Base-by-base conservation (phyloP, 2,329 filamentous ascomycete species). In the Cytospora schulzeri region DNA sequence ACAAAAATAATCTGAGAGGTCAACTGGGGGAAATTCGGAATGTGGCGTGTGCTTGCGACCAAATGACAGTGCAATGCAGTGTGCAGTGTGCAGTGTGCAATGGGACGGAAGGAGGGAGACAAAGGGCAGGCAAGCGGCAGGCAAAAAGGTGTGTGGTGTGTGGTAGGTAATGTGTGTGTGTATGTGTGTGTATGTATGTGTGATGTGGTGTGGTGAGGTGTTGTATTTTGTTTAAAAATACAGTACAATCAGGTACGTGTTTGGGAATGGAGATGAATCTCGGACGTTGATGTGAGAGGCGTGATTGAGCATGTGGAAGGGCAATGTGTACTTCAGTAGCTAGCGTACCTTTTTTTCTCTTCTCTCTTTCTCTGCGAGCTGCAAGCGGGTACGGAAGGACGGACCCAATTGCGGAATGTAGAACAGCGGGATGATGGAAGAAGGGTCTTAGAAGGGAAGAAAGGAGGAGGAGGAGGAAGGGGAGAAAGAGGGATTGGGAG, bases 331-430 rank as follows among this genome's bases (percentile, higher is more conserved):
- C 9, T 35, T 35, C 33, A 35, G 33, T 38, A 45, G 22, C 60
- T 38, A 45, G 22, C 60, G 29, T 62, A 62, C 60, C 60, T 62
- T 62, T 41, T 55, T 50, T 41, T 8, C 4, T 41, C 4, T 17
- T 41, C 19, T 41, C 8, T 41, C 8, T 41, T 41, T 52, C 24
- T 17, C n/a, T 31, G 52, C 38, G 35, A 35, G 48, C 48, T 26
- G 57, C 57, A 60, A 51, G 51, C 59, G 59, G 59, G 59, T 62
- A 52, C 50, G 50, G 58, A 51, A 29, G 51, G 19, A 54, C 60
- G 60, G 60, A 41, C 52, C 60, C 60, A 45, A 62, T n/a, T 31
- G 52, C 41, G 60, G 60, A 38, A 56, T 51, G 9, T 12, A 22
- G 45, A 48, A 48, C 22, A 24, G n/a, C 45, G 45, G 45, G n/a